Conservation (phyloP, 202 grass and related monocot genomes). For the Carex arenaria region DNA sequence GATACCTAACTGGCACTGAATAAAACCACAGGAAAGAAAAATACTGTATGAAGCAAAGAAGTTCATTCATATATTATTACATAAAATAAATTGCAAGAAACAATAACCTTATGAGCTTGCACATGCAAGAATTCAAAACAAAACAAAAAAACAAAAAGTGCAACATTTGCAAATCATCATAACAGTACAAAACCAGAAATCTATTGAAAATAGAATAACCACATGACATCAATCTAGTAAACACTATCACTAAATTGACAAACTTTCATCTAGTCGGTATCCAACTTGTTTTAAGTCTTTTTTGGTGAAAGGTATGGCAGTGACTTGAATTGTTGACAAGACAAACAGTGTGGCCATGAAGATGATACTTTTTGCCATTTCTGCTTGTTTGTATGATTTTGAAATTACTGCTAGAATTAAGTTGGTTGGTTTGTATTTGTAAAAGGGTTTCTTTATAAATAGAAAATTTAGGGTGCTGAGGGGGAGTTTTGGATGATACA, state of each 20-base stretch:
- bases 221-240: neutral
- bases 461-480: neutral
- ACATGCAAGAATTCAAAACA: neutral
- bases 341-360: neutral
- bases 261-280: too few species aligned
- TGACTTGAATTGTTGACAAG: neutral
- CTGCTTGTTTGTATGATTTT: neutral
- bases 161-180: neutral
- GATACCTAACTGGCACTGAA: neutral
- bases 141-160: neutral
- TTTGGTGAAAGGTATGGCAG: constrained; percentile 18
- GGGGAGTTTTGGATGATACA: too few species aligned
- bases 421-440: neutral
- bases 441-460: neutral
- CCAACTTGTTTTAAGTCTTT: constrained; percentile 34
- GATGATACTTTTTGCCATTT: neutral
- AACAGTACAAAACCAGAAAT: neutral
- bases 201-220: neutral
- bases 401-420: too few species aligned
- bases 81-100: neutral
- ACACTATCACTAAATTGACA: neutral
- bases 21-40: neutral
- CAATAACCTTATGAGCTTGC: neutral
- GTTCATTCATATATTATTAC: neutral
- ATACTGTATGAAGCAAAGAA: neutral